Evolutionary conservation across 345 rosid genomes (phyloP).

Genomic region (Orychophragmus violaceus): DNA sequence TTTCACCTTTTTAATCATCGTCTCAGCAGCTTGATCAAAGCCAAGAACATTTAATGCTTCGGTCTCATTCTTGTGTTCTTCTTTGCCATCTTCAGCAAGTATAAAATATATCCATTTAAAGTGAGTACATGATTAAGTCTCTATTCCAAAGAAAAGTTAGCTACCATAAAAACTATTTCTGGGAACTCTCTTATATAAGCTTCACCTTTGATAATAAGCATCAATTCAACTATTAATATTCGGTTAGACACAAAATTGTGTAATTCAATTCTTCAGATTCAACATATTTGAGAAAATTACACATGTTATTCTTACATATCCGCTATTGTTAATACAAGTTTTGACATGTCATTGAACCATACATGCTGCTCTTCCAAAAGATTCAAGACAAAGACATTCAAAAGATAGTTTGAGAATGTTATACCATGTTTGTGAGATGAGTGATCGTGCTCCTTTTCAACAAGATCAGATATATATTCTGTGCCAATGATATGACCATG

Average conservation of each 20-base stretch:
- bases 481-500: constrained; percentile 89
- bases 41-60: constrained; percentile 46
- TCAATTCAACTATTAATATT: neutral
- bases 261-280: neutral
- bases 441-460: constrained; percentile 69
- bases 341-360: neutral
- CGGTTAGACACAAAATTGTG: neutral
- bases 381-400: neutral
- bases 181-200: neutral
- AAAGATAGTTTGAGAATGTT: constrained; percentile 13
- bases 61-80: constrained; percentile 51
- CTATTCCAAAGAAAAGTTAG: neutral
- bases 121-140: neutral
- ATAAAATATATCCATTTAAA: neutral
- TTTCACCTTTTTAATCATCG: constrained; percentile 85
- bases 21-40: constrained; percentile 77
- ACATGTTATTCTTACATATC: neutral
- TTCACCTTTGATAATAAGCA: neutral
- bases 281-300: neutral
- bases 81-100: constrained; percentile 54
- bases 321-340: neutral
- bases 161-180: constrained; percentile 10
- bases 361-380: constrained; percentile 8
- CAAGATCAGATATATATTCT: constrained; percentile 88
- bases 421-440: constrained; percentile 66